Evolutionary conservation across 495 filamentous ascomycete genomes (phyloP).

Genomic region (Pyrenula aspistea): DNA sequence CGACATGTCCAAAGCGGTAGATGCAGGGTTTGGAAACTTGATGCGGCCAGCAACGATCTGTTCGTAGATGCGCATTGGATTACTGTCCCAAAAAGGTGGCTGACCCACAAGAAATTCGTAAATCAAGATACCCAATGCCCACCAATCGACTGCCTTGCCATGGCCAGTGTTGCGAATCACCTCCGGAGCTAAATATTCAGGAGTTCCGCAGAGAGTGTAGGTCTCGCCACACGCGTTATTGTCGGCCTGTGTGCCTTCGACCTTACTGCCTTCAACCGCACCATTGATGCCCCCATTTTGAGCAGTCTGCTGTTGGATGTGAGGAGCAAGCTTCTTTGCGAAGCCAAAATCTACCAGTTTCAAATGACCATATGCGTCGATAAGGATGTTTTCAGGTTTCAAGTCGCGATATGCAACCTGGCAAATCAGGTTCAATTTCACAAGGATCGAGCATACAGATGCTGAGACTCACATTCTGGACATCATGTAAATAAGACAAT

Average conservation of each 20-base stretch:
- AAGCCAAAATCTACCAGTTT: conserved; percentile 99
- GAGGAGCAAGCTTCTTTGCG: conserved; percentile 60
- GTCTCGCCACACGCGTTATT: conserved; percentile 51
- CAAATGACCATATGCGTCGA: conserved; percentile 86
- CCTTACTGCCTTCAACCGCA: neutral
- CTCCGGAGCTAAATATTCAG: conserved; percentile 93
- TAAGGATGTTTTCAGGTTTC: conserved; percentile 91
- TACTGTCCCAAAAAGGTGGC: conserved; percentile 94
- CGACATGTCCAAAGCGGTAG: conserved; percentile 41
- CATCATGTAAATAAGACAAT: conserved; percentile 83
- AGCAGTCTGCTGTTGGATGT: neutral
- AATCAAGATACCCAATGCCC: conserved; percentile 90
- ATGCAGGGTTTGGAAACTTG: conserved; percentile 16
- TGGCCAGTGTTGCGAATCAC: conserved; percentile 94
- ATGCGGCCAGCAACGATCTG: conserved; percentile 33
- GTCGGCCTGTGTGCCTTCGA: neutral
- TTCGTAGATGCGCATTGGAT: conserved; percentile 94
- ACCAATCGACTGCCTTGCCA: conserved; percentile 97
- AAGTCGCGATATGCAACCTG: conserved; percentile 90
- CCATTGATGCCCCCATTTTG: conserved; percentile 24
- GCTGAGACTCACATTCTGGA: conserved; percentile 2
- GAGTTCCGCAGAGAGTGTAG: conserved; percentile 92
- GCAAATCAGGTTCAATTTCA: conserved; percentile 12
- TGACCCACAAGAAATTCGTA: conserved; percentile 95
- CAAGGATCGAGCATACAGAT: neutral